A percentile compares a stretch with the other conserved stretches of the same genome.
These are phyloP conservation scores for Neonectria faginata DNA, from an alignment of 2,329 filamentous ascomycete species.

Conservation along the genomic window DNA sequence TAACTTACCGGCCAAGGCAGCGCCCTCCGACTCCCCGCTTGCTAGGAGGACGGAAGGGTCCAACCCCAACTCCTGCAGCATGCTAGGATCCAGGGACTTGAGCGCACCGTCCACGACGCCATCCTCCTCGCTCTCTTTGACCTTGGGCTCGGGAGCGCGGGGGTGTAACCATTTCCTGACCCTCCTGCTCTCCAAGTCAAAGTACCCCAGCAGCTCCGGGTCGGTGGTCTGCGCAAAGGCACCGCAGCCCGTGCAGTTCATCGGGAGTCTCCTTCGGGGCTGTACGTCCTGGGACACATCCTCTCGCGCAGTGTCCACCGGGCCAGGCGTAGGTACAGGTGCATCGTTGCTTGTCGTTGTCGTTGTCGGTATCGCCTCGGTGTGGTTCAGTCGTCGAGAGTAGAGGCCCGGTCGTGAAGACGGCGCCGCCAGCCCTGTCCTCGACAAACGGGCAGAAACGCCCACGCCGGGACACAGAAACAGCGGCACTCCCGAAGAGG, in stretches of 20 bases:
- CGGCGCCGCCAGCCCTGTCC: constrained; percentile 23
- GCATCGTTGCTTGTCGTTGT: constrained; percentile 26
- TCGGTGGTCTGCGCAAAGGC: constrained; percentile 69
- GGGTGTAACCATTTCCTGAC: constrained; percentile 60
- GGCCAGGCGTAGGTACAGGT: neutral
- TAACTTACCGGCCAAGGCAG: constrained; percentile 35
- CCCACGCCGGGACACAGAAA: constrained; percentile 62
- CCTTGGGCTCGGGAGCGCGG: constrained; percentile 28
- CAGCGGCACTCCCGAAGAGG: constrained; percentile 56
- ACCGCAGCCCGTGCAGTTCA: constrained; percentile 73
- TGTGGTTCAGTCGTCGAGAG: constrained; percentile 46
- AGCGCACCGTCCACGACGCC: constrained; percentile 61
- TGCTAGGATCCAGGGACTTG: constrained; percentile 54
- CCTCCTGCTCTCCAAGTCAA: constrained; percentile 62
- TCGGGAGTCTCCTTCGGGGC: constrained; percentile 56
- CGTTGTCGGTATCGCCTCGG: constrained; percentile 32
- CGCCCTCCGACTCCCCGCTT: constrained; percentile 42
- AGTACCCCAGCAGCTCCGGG: constrained; percentile 67
- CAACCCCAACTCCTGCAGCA: constrained; percentile 60
- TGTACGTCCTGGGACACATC: neutral
- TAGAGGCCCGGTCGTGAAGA: constrained; percentile 29
- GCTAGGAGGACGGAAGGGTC: constrained; percentile 55
- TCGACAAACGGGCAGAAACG: constrained; percentile 36
- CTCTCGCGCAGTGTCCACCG: neutral
- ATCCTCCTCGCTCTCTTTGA: constrained; percentile 53